Evolutionary conservation across 305 asterid genomes (phyloP).

Genomic region (Fraxinus sp.): DNA sequence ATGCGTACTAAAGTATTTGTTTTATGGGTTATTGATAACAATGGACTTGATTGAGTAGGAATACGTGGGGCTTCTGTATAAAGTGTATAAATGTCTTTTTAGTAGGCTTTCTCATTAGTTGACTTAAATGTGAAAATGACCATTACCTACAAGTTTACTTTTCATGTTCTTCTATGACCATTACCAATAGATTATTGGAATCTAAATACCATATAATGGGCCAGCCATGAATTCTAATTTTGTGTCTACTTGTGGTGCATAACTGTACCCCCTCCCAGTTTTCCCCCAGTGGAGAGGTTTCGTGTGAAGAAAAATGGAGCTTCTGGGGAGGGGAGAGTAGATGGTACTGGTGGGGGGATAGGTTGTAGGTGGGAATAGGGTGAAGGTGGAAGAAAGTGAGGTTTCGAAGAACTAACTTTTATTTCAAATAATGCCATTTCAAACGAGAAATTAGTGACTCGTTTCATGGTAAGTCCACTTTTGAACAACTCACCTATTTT

Average conservation of each 20-base stretch:
- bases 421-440: background rate
- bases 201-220: background rate
- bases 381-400: background rate
- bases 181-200: background rate
- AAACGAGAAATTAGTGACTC: background rate
- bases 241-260: background rate
- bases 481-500: background rate
- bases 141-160: background rate
- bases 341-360: background rate
- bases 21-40: background rate
- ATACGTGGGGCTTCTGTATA: background rate
- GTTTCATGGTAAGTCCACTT: background rate
- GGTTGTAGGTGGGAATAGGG: background rate
- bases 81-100: background rate
- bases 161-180: background rate
- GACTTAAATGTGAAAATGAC: background rate
- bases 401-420: background rate
- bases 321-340: background rate
- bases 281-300: background rate
- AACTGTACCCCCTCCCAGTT: background rate
- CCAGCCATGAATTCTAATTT: background rate
- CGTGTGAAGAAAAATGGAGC: background rate
- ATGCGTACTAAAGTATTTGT: background rate
- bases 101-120: background rate
- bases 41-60: background rate